Conservation (phyloP, 306 rosid species). For the Acmispon strigosus region DNA sequence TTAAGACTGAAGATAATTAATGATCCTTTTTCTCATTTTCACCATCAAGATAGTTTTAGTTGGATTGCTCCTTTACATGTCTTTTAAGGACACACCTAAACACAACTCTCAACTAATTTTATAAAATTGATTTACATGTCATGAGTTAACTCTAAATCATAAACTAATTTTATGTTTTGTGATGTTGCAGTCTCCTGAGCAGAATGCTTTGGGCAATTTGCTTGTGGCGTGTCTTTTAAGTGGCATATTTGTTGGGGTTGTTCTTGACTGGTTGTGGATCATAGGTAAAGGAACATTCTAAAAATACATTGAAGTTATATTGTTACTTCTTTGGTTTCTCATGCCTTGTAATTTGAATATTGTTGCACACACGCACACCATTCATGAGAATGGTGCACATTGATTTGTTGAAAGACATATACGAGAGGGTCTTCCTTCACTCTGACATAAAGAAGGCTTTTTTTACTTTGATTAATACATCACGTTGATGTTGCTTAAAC, state of each 20-base stretch:
- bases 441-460: background rate
- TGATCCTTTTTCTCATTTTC: too few relatives aligned
- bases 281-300: slow-evolving; percentile 44
- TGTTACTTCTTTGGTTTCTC: background rate
- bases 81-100: too few relatives aligned
- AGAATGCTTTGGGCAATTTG: slow-evolving; percentile 76
- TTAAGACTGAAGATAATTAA: background rate
- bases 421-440: too few relatives aligned
- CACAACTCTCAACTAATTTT: too few relatives aligned
- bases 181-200: slow-evolving; percentile 72
- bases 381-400: background rate
- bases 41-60: too few relatives aligned
- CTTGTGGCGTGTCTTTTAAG: slow-evolving; percentile 50
- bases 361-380: background rate
- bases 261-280: slow-evolving; percentile 75
- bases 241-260: slow-evolving; percentile 57
- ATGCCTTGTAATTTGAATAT: background rate
- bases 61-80: too few relatives aligned
- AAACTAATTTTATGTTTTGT: background rate
- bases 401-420: background rate
- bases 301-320: background rate
- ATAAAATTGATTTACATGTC: background rate
- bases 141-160: background rate
- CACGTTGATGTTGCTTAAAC: too few relatives aligned
- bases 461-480: too few relatives aligned